phyloP scores from a whole-genome alignment of 805 yeast species.

The Saturnispora mendoncae region DNA sequence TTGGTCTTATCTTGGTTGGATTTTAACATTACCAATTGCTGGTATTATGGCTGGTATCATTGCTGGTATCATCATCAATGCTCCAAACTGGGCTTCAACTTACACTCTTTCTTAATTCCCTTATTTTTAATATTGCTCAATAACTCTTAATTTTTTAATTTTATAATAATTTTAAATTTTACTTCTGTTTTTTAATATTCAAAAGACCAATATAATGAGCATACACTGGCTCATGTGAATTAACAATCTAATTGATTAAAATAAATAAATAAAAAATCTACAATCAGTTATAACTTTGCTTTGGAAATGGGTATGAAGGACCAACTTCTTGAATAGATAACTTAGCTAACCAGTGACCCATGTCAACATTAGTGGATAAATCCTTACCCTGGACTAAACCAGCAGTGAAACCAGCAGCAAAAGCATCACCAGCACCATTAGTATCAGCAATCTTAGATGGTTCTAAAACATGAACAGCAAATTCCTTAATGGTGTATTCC shows the following conservation, averaged over 20 bases:
- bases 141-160: too few relatives aligned
- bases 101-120: constrained; percentile 21
- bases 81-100: constrained; percentile 41
- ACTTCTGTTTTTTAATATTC: too few relatives aligned
- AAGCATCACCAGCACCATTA: constrained; percentile 98
- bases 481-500: constrained; percentile 39
- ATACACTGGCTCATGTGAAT: too few relatives aligned
- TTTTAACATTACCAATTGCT: constrained; percentile 64
- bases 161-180: too few relatives aligned
- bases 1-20: constrained; percentile 68
- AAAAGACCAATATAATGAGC: too few relatives aligned
- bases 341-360: constrained; percentile 96
- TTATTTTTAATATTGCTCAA: too few relatives aligned
- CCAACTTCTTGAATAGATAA: constrained; percentile 89
- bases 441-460: constrained; percentile 71
- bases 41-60: constrained; percentile 63
- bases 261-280: constrained; percentile 38
- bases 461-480: constrained; percentile 66
- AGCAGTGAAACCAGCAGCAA: constrained; percentile 93
- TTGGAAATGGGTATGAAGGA: constrained; percentile 84
- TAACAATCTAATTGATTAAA: neutral
- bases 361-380: constrained; percentile 52
- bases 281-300: constrained; percentile 46
- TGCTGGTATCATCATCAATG: constrained; percentile 54
- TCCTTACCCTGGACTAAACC: constrained; percentile 70